Base-by-base conservation (phyloP, 768 basidiomycete genomes). In the Mycena sanguinolenta region DNA sequence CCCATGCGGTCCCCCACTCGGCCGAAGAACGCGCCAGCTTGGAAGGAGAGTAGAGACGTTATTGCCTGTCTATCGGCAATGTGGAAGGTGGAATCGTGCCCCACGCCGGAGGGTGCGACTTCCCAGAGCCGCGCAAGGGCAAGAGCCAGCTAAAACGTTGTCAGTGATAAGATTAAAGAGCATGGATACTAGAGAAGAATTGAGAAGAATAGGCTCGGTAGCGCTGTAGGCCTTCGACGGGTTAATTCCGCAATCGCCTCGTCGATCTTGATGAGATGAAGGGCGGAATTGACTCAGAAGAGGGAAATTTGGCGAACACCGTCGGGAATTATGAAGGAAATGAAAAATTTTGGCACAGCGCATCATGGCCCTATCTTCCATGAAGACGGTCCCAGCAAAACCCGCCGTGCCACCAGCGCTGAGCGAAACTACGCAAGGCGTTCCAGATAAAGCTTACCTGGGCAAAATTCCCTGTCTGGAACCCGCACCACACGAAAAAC, bases 1-100 rank as follows among this genome's bases (percentile, higher is more conserved):
- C 95, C 95, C 28, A 96, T 85, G 66, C 84, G 85, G 81, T 97
- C 94, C n/a, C 95, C 95, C n/a, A 94, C 77, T 27, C 95, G 90
- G 0, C 95, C 95, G 62, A 95, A 58, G 78, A 88, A 90, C n/a
- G 94, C 89, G 9, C 95, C 95, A 13, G 84, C 65, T 72, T 93
- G 86, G 86, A 96, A 96, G n/a, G 88, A 79, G 66, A 94, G 75
- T 14, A 96, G 80, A n/a, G 93, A 95, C 39, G 88, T 89, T 62
- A 97, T 83, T 19, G 95, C 95, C 78, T 95, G 95, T 78, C 90
- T 90, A 75, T 98, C 96, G 3, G 94, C 86, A 64, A 87, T 87
- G 79, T 94, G 94, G 83, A 97, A 96, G 0, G 85, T 79, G 19
- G 77, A 76, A 75, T 92, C 89, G 49, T 85, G 83, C 6, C 72